Evolutionary conservation across 768 basidiomycete genomes (phyloP).

Genomic region (Pleurotus salmoneostramineus): DNA sequence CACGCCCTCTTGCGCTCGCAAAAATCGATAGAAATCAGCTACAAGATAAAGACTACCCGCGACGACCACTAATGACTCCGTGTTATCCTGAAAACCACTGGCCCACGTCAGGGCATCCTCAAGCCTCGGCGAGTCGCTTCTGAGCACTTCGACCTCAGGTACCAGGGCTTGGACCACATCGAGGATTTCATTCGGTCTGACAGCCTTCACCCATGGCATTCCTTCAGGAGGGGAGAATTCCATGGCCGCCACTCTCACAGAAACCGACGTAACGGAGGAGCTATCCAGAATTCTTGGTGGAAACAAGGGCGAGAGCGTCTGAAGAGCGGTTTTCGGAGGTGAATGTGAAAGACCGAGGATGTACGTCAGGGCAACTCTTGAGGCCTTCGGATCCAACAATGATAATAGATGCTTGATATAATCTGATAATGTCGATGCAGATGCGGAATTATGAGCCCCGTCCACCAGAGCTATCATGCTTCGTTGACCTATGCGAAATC

Average conservation of each 20-base stretch:
- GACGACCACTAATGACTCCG: conserved; percentile 56
- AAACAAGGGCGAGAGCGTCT: conserved; percentile 71
- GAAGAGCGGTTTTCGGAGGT: conserved; percentile 73
- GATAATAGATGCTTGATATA: conserved; percentile 50
- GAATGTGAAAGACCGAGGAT: conserved; percentile 84
- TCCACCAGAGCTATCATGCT: conserved; percentile 65
- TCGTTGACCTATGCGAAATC: conserved; percentile 4
- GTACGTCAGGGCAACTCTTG: conserved; percentile 50
- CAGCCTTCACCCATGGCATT: conserved; percentile 91
- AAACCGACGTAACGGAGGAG: conserved; percentile 22
- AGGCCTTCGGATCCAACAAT: conserved; percentile 3
- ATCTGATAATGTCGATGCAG: conserved; percentile 58
- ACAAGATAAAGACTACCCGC: conserved; percentile 95
- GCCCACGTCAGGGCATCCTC: conserved; percentile 41
- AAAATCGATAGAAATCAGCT: conserved; percentile 82
- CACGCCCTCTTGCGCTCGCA: conserved; percentile 11
- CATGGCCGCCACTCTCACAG: conserved; percentile 48
- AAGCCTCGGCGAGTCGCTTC: conserved; percentile 21
- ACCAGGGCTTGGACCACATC: conserved; percentile 38
- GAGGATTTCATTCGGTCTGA: conserved; percentile 46
- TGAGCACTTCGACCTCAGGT: conserved; percentile 38
- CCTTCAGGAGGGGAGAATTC: conserved; percentile 75
- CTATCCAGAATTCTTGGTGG: conserved; percentile 26
- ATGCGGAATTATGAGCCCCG: conserved; percentile 91
- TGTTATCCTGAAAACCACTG: conserved; percentile 31